Base-by-base conservation (phyloP, 495 filamentous ascomycete species). In the Aspergillus hancockii region DNA sequence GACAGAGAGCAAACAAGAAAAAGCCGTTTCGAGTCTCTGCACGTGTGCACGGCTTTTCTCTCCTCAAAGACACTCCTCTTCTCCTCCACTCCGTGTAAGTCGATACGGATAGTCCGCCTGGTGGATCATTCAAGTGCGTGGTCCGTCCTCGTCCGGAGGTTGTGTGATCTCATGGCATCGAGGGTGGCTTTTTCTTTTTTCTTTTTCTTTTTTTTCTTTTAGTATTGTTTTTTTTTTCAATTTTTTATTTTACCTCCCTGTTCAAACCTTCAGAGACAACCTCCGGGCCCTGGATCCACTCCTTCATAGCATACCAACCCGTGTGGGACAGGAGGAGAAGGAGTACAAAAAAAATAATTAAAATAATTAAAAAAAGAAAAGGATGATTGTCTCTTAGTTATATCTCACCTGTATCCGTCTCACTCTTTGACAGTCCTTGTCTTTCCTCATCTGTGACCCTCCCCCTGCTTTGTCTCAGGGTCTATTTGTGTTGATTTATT, bases 281-380 rank as follows among this genome's bases (percentile, higher is more conserved):
- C 52, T 46, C 58, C 55, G 49, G 25, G 25, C 25, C 7, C 25
- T 36, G 28, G 63, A 45, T 65, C 63, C 63, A 65, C 63, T 53
- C 43, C 40, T 54, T 57, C 25, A 55, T 49, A 60, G 59, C 59
- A 66, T 66, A 43, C 63, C 63, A 66, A 41, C 56, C 63, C 63
- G 63, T 62, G 59, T 66, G 59, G 63, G 41, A 58, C 56, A 45
- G 36, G 43, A 47, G 36, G 4, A 49, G 51, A 52, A 43, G 19
- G 43, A 40, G 13, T 41, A 34, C 22, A 40, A 22, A 38, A 47
- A 19, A 21, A 51, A 52, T 8, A 30, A 38, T 4, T 10, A 36
- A 43, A 18, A 43, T 12, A 43, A 47, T 5, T 12, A 22, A 23
- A 47, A 47, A 53, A 22, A 40, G 21, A 54, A 45, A 47, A 47